Percentiles rank a stretch among this genome's conserved stretches.
Conservation (phyloP, 2,329 filamentous ascomycete genomes). For the Xylaria sp. region DNA sequence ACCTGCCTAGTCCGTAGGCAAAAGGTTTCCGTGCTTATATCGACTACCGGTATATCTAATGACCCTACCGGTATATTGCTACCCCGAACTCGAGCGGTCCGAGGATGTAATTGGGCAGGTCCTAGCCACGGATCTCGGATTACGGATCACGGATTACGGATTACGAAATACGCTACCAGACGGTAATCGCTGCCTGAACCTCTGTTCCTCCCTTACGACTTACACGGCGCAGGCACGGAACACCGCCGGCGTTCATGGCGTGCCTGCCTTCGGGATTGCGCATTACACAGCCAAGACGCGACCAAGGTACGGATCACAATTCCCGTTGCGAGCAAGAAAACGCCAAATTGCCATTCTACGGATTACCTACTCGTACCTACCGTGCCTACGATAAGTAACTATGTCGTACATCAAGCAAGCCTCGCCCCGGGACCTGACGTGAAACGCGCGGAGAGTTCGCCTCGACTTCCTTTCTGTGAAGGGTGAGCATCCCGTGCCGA, state of each 20-base stretch:
- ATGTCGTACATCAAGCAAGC: neutral
- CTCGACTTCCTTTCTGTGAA: neutral
- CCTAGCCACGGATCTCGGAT: no score
- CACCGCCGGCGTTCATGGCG: no score
- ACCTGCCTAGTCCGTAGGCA: neutral
- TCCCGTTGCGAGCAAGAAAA: neutral
- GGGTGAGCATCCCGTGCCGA: neutral
- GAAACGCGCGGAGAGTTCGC: neutral
- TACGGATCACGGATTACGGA: no score
- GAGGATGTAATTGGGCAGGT: no score
- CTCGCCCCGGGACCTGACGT: neutral
- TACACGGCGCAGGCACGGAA: no score
- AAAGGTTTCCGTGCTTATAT: neutral
- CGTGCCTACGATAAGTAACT: neutral
- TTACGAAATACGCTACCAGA: no score
- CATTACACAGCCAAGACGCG: no score
- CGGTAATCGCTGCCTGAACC: no score
- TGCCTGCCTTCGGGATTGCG: no score
- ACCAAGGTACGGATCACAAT: neutral
- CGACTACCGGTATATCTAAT: neutral
- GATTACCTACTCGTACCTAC: neutral
- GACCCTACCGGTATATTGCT: neutral
- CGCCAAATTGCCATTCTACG: neutral
- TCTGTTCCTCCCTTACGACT: no score
- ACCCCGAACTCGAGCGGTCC: no score